Evolutionary conservation across 2,329 filamentous ascomycete species (phyloP).

Genomic region (Zarea fungicola): DNA sequence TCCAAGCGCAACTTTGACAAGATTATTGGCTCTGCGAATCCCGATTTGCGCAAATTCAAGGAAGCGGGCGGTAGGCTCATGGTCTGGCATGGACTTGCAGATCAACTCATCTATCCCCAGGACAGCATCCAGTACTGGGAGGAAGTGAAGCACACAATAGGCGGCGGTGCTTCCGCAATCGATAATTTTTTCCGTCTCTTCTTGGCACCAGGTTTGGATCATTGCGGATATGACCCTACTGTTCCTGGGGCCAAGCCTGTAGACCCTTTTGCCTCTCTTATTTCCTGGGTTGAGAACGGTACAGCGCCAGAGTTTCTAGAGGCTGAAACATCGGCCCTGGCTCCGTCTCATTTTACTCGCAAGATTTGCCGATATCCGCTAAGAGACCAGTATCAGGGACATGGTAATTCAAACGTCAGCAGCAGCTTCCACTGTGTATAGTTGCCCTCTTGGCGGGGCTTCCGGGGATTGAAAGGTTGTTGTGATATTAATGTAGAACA

Average conservation of each 20-base stretch:
- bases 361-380: neutral
- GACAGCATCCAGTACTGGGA: constrained; percentile 29
- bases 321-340: neutral
- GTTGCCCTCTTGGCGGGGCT: too few relatives aligned
- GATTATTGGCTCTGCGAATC: constrained; percentile 23
- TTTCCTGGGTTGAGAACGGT: neutral
- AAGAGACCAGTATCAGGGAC: neutral
- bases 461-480: too few relatives aligned
- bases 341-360: neutral
- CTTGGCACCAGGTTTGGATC: constrained; percentile 44
- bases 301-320: neutral
- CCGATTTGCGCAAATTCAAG: constrained; percentile 25
- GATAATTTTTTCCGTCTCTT: constrained; percentile 50
- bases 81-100: constrained; percentile 36
- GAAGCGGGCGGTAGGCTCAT: constrained; percentile 35
- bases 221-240: too few relatives aligned
- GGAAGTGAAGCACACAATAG: constrained; percentile 31
- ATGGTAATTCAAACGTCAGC: too few relatives aligned
- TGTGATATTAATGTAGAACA: too few relatives aligned
- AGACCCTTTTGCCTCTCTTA: neutral
- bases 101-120: constrained; percentile 30
- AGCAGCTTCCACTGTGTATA: too few relatives aligned
- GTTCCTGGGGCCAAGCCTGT: neutral
- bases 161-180: constrained; percentile 26
- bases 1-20: constrained; percentile 18